Evolutionary conservation across 1,284 basidiomycete species (phyloP), one percentile per base, ranked within the genome.

Genomic region (Ceraceosorus bombacis): DNA sequence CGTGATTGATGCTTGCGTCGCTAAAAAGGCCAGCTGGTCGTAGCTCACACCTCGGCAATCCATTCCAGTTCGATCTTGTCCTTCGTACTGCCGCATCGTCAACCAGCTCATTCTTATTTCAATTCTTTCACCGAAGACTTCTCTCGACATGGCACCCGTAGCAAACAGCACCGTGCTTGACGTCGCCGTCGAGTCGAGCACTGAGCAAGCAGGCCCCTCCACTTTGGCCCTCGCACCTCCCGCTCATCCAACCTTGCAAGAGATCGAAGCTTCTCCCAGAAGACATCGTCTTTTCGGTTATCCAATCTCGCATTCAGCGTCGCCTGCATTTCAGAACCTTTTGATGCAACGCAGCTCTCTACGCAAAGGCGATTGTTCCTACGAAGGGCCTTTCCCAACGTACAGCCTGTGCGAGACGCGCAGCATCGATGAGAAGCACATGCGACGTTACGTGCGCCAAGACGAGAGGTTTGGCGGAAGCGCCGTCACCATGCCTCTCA

Each of bases 281-380:
- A 49, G 60, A 38, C 67, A 70, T 59, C 65, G 58, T 36, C 61
- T 70, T 15, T 70, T 68, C 39, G 68, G 68, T 27, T 70, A 49
- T 15, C 68, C 68, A 5, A 70, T 70, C 67, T 64, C 68, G 38
- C 68, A 70, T 56, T 66, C 63, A 13, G 67, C 68, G 37, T 65
- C 62, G 13, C 68, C 68, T 7, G 66, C 67, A 7, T 68, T 69
- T 52, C 68, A 70, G 49, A 70, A 70, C 54, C 40, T 66, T 7
- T 64, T 70, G 52, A 38, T 38, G 39, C 9, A n/a, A 7, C n/a
- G 41, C 46, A 43, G 41, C 15, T 17, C 17, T 5, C 15, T n/a
- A n/a, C 5, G 6, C 4, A 37, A 41, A 4, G 57, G 62, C 5
- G 63, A 57, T 5, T 40, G 53, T 4, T 54, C 67, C 12, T 2